Conservation (phyloP, 176 grass and related monocot genomes). For the Urochloa ruziziensis region DNA sequence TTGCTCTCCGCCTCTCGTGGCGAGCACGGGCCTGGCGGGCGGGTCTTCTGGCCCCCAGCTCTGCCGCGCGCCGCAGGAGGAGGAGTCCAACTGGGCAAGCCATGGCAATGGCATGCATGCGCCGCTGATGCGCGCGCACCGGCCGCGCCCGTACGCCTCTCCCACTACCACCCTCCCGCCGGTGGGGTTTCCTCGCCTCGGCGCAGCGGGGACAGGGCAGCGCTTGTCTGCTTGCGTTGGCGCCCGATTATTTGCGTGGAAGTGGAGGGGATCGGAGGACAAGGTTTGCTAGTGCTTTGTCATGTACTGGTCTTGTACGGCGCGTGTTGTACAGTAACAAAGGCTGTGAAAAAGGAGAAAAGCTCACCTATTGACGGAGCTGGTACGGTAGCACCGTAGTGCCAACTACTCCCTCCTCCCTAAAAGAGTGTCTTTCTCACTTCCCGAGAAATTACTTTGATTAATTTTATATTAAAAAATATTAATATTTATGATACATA, state of each 20-base stretch:
- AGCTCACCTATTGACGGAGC: too few relatives aligned
- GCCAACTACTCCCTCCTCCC: too few relatives aligned
- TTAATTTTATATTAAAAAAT: too few relatives aligned
- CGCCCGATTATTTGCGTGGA: not conserved
- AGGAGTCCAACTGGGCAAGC: not conserved
- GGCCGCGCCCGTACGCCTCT: not conserved
- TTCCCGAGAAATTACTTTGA: too few relatives aligned
- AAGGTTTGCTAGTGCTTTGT: not conserved
- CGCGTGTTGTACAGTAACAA: not conserved
- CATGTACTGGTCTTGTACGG: not conserved
- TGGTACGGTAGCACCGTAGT: too few relatives aligned
- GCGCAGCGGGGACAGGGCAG: not conserved
- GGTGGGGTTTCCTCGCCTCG: not conserved
- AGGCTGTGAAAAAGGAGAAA: not conserved
- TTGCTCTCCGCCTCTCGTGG: too few relatives aligned
- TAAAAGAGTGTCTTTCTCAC: too few relatives aligned
- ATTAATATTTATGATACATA: too few relatives aligned
- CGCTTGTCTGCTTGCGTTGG: not conserved
- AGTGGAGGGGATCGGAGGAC: not conserved
- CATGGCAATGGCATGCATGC: not conserved
- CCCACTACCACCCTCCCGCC: not conserved
- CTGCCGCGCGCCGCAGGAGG: not conserved
- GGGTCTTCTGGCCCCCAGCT: not conserved
- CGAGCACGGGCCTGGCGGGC: not conserved
- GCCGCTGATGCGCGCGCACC: not conserved